Base-by-base conservation (phyloP, 1,284 basidiomycete genomes). In the Boletus austroedulis region DNA sequence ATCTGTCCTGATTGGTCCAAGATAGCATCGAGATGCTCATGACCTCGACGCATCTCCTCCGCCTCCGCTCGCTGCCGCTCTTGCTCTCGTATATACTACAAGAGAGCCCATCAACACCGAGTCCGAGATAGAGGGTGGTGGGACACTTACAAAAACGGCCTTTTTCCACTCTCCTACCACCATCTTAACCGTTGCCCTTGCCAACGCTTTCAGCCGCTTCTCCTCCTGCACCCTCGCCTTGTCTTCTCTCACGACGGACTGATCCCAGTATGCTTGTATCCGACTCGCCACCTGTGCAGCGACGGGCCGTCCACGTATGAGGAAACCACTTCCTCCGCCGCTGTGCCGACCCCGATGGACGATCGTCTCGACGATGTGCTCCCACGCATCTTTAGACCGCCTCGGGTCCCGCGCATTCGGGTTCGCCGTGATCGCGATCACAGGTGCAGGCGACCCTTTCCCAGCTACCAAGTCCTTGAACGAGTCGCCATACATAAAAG, bases 1-100 rank as follows among this genome's bases (percentile, higher is more conserved):
- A 97, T 86, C 53, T 90, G 87, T 0, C 92, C 92, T 44, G 94
- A 96, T 67, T 96, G 89, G 72, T 94, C 85, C 40, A 98, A 78
- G 64, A 98, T 94, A 4, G 89, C 92, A 71, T 95, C 91, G 28
- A 98, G 80, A 75, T 97, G 95, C 64, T 90, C 86, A 61, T 90
- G 90, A 1, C 89, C 89, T 14, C 82, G 75, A 23, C 84, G 79
- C 62, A 85, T 83, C 64, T 87, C 83, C 68, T 92, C 88, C 19
- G 77, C 82, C 53, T 80, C 71, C 5, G 56, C 60, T 7, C 63
- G 62, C 21, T 63, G 60, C 26, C 71, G 59, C 46, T 65, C 67
- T 44, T 73, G 68, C 34, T 75, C 72, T 11, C 71, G 68, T 6
- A 73, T 60, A 48, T 71, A 69, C 70, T 71, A 29, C 36, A 11